Base-by-base conservation (phyloP, 306 rosid genomes). In the Prunus dulcis region DNA sequence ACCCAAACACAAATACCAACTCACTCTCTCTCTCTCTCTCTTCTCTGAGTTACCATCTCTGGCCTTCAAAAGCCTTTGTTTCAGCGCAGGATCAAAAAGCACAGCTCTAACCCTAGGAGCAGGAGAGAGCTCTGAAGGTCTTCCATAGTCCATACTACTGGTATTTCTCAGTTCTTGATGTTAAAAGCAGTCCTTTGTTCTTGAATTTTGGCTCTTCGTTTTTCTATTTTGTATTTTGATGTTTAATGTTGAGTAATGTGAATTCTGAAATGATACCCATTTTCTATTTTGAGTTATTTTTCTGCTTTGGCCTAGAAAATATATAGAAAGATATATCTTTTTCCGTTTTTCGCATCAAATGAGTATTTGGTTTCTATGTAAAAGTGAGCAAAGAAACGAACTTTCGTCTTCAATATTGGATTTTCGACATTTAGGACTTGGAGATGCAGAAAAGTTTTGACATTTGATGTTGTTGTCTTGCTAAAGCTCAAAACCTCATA, bases 191-290 rank as follows among this genome's bases (percentile, higher is more conserved):
- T 15, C 18, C 10, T 49, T 7, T n/a, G 5, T 75, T 50, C 15
- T 34, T 52, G 1, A 51, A 30, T 69, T 47, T 78, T n/a, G 7
- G 3, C 32, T 30, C 25, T 27, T 2, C 6, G 34, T n/a, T 10
- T 49, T 20, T 43, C 1, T 28, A 41, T n/a, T 18, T 43, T 18
- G 22, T 64, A 3, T 12, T 51, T 18, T 14, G 1, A 58, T 73
- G 17, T 22, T 12, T n/a, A 2, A 20, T n/a, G 53, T 30, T 27
- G 17, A 30, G 18, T 55, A 17, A 14, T 55, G 47, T 6, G 56
- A 76, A 46, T 47, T 71, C 49, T 70, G 57, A 64, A 38, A 38
- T 38, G 22, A 22, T 55, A 45, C 64, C 66, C 74, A 64, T 56
- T 7, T 55, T 28, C 67, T 70, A 19, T 30, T 28, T 75, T 75